Conservation (phyloP, 495 filamentous ascomycete species). For the Paragyromitra xinjiangensis region DNA sequence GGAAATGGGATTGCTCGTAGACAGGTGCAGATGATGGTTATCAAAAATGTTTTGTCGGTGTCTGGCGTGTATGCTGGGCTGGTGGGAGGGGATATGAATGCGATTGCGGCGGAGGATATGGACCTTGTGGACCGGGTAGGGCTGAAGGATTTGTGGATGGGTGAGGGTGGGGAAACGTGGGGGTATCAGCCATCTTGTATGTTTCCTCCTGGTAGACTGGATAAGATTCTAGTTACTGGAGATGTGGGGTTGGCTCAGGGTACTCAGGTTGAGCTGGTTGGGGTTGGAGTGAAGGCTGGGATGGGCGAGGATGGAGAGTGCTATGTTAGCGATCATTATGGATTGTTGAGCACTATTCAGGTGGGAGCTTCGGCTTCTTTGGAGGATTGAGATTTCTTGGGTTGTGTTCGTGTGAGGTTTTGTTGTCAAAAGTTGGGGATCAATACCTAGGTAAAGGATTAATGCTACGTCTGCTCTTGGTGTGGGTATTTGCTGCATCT, state of each 20-base stretch:
- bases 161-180: slow-evolving; percentile 26
- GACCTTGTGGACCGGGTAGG: not conserved
- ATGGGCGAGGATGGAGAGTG: slow-evolving; percentile 8
- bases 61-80: slow-evolving; percentile 7
- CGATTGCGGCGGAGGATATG: slow-evolving; percentile 14
- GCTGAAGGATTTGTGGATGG: slow-evolving; percentile 18
- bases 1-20: slow-evolving; percentile 2
- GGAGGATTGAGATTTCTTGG: not conserved
- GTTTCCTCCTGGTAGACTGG: slow-evolving; percentile 26
- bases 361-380: not conserved
- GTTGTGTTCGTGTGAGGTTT: not conserved
- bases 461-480: not conserved
- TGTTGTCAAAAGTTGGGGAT: not conserved
- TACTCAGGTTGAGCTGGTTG: slow-evolving; percentile 40
- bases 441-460: not conserved
- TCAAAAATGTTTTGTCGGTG: slow-evolving; percentile 20
- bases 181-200: slow-evolving; percentile 25
- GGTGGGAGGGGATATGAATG: slow-evolving; percentile 29
- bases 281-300: slow-evolving; percentile 37
- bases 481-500: not conserved
- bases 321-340: slow-evolving; percentile 33
- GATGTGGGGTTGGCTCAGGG: slow-evolving; percentile 31
- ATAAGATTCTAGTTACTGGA: slow-evolving; percentile 25
- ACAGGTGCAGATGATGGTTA: slow-evolving; percentile 2
- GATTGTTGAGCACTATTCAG: slow-evolving; percentile 9